A percentile compares a stretch with the other conserved stretches of the same genome.
Conservation (phyloP, 192 early-diverging fungal genomes). For the Dispira simplex region DNA sequence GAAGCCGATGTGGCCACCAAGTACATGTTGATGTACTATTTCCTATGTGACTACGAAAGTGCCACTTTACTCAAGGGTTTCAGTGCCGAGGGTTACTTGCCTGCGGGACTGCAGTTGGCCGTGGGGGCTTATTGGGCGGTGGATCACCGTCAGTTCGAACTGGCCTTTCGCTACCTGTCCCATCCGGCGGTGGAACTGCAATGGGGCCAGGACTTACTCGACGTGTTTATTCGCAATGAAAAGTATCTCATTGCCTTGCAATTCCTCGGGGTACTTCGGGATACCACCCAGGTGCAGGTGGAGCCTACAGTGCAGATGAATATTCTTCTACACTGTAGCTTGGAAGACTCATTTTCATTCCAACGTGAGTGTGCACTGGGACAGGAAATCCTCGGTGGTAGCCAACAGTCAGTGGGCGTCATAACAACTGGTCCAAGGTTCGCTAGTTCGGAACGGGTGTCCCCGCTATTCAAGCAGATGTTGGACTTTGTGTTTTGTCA, state of each 20-base stretch:
- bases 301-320: constrained; percentile 22
- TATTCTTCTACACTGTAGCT: constrained; percentile 19
- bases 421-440: too few relatives aligned
- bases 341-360: constrained; percentile 23
- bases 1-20: background rate
- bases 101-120: constrained; percentile 17
- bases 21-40: background rate
- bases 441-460: too few relatives aligned
- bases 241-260: constrained; percentile 14
- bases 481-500: constrained; percentile 19
- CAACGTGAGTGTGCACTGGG: constrained; percentile 13
- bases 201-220: constrained; percentile 24
- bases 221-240: constrained; percentile 14
- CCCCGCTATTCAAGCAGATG: constrained; percentile 21
- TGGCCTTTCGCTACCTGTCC: constrained; percentile 19
- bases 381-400: too few relatives aligned
- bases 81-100: background rate
- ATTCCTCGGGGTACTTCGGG: constrained; percentile 18
- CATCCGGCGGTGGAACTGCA: constrained; percentile 26
- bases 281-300: constrained; percentile 13
- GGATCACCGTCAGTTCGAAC: constrained; percentile 22
- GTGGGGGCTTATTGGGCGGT: constrained; percentile 30
- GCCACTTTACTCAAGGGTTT: background rate
- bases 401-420: too few relatives aligned
- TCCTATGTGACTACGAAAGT: background rate